Percentiles rank a stretch among this genome's conserved stretches.
phyloP scores from a whole-genome alignment of 192 early-diverging fungal genomes.

The Phycomyces nitens region DNA sequence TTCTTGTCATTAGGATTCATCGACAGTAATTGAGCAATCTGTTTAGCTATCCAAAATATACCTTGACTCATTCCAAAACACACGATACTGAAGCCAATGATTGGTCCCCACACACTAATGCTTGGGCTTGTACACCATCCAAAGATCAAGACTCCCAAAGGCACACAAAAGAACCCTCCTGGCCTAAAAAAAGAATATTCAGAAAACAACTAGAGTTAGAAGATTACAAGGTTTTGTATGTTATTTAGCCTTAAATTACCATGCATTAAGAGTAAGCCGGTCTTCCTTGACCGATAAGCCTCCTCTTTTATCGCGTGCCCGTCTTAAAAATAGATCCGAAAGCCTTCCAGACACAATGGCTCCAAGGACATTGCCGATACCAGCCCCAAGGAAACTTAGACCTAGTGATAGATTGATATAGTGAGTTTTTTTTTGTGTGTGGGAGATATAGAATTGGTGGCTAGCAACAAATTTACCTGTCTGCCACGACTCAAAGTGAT shows the following conservation, averaged over 20 bases:
- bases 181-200: conserved; percentile 13
- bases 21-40: no score
- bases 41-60: not conserved
- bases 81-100: conserved; percentile 43
- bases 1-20: no score
- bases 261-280: conserved; percentile 24
- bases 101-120: conserved; percentile 35
- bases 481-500: conserved; percentile 32
- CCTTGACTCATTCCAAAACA: conserved; percentile 45
- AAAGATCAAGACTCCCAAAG: conserved; percentile 43
- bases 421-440: not conserved
- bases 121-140: conserved; percentile 40
- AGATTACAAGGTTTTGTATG: not conserved
- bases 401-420: conserved; percentile 11
- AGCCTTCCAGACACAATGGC: conserved; percentile 26
- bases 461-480: conserved; percentile 18
- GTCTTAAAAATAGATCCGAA: conserved; percentile 29
- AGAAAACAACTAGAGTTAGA: no score
- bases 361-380: conserved; percentile 35
- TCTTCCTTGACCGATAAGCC: conserved; percentile 25
- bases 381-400: conserved; percentile 30
- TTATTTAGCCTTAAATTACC: conserved; percentile 3
- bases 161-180: conserved; percentile 39
- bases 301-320: conserved; percentile 18
- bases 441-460: not conserved